Base-by-base conservation (phyloP, 345 rosid genomes). In the Eutrema heterophyllum region DNA sequence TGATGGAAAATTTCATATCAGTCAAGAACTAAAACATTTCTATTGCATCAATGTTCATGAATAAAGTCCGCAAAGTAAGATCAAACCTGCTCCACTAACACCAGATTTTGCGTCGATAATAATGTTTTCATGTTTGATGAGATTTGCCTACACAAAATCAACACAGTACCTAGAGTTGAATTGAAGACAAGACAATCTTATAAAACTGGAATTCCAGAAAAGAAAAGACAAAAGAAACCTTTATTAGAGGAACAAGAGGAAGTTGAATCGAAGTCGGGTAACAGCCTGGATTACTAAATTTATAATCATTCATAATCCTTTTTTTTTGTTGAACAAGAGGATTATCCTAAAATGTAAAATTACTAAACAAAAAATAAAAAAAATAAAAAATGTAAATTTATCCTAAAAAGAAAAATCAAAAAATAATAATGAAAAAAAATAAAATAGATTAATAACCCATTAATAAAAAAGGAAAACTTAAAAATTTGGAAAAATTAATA, bases 201-300 rank as follows among this genome's bases (percentile, higher is more conserved):
- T 2, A 67, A 6, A 29, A 29, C 32, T 3, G 0, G 0, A 1
- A 9, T 21, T 64, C n/a, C 5, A 5, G 41, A 36, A 21, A 57
- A 39, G 33, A 70, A 44, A 9, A 55, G 43, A 54, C 27, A 74
- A 40, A 36, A 10, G 41, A 36, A 50, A 95, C 99, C 98, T 92
- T 85, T 58, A 90, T 75, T 71, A 95, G 71, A 68, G 98, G 98
- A 82, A 92, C 83, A 69, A 95, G 94, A 49, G 98, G 98, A 81
- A 95, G 94, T 76, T 95, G 99, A 79, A 92, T 82, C 2, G 98
- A 84, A 35, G 99, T 95, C 6, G 99, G 99, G 79, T 95, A 95
- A 75, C 99, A 95, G 67, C 99, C 99, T 63, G 99, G 99, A 72
- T 95, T 95, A 79, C n/a, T n/a, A n/a, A n/a, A n/a, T n/a, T n/a